A percentile compares a stretch with the other conserved stretches of the same genome.
Conservation (phyloP, 108 stramenopile species). For the Seminavis robusta region DNA sequence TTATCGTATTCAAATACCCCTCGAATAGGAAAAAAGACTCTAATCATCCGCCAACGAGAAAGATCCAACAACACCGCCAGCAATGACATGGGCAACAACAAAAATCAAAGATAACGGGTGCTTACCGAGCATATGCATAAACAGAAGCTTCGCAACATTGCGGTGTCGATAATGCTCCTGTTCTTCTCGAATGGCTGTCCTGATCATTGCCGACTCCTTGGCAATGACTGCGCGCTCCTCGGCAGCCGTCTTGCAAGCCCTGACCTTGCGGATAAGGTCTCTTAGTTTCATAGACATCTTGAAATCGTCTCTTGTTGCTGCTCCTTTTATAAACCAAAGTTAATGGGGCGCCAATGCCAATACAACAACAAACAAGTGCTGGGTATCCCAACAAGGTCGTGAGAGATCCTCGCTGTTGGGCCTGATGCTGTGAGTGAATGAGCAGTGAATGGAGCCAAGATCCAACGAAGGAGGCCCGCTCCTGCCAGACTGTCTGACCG, state of each 20-base stretch:
- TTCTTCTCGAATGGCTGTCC: slow-evolving; percentile 98
- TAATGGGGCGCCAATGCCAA: no score
- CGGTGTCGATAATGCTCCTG: slow-evolving; percentile 96
- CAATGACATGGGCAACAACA: neutral
- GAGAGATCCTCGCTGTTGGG: no score
- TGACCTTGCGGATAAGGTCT: slow-evolving; percentile 98
- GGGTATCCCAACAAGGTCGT: no score
- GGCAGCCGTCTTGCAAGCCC: slow-evolving; percentile 98
- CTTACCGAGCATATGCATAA: slow-evolving; percentile 98
- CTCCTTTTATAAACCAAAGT: neutral
- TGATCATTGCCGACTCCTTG: slow-evolving; percentile 98
- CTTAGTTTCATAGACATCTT: slow-evolving; percentile 96
- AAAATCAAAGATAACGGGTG: slow-evolving; percentile 6
- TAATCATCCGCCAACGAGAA: no score
- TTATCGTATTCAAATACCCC: neutral
- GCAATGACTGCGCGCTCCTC: slow-evolving; percentile 99
- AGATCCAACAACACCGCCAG: neutral
- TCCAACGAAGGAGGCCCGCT: no score
- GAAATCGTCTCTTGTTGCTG: neutral
- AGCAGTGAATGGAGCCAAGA: no score
- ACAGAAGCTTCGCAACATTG: slow-evolving; percentile 99
- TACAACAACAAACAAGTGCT: no score
- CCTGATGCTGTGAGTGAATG: no score
- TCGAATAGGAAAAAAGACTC: no score
- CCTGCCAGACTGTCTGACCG: no score